Percentiles rank a stretch among this genome's conserved stretches.
Evolutionary conservation across 257 asterid genomes (phyloP).

Genomic region (Nicotiana undulata): DNA sequence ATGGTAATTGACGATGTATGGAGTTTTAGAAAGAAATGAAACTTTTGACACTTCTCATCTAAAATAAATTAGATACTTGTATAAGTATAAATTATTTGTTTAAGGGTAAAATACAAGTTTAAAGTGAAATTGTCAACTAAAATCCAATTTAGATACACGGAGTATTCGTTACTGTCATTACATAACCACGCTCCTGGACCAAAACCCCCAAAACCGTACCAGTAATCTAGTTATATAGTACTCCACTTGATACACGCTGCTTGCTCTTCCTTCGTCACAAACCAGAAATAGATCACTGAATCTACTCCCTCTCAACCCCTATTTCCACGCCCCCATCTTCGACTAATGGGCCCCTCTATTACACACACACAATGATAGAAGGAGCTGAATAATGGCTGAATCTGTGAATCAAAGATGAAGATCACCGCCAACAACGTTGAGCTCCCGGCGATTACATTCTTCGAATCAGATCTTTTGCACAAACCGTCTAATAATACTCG

Average conservation of each 20-base stretch:
- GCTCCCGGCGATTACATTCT: conserved; percentile 4
- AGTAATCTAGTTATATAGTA: neutral
- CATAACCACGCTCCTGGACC: neutral
- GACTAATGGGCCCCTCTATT: neutral
- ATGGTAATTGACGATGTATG: accelerated
- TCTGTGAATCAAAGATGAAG: conserved; percentile 33
- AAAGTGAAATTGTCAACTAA: no score
- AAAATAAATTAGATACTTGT: no score
- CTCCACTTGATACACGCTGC: neutral
- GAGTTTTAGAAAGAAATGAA: no score
- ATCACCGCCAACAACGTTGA: conserved; percentile 24
- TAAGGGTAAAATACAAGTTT: no score
- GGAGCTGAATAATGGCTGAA: conserved; percentile 32
- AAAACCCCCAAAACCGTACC: neutral
- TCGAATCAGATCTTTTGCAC: conserved; percentile 31
- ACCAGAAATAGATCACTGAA: neutral
- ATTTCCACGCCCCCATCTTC: neutral
- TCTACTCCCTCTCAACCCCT: neutral
- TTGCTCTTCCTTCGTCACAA: neutral
- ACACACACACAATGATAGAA: neutral
- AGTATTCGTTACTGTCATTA: no score
- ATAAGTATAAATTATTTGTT: no score
- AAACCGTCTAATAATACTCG: conserved; percentile 9
- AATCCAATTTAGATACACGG: no score
- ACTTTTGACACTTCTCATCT: no score